Evolutionary conservation across 2,329 filamentous ascomycete genomes (phyloP).

Genomic region (Monosporascus ibericus): DNA sequence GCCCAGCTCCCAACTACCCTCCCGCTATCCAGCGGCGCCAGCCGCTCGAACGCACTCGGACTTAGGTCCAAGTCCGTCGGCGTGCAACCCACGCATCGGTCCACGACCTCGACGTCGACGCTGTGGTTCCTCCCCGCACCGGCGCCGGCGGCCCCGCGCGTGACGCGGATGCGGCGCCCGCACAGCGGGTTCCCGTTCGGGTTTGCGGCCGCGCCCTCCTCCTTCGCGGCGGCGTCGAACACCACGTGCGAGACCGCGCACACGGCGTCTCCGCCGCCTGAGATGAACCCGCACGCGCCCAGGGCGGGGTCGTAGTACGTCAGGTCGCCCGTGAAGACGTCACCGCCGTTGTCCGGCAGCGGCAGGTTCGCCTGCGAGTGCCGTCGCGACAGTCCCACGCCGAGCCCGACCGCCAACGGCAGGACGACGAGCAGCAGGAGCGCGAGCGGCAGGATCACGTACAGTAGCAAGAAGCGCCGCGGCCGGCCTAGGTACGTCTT

Average conservation of each 20-base stretch:
- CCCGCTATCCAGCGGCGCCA: slow-evolving; percentile 37
- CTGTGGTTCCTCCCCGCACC: slow-evolving; percentile 33
- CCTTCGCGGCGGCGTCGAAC: slow-evolving; percentile 50
- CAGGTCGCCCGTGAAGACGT: slow-evolving; percentile 53
- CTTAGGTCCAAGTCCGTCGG: slow-evolving; percentile 44
- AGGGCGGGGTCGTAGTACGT: slow-evolving; percentile 63
- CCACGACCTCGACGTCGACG: slow-evolving; percentile 58
- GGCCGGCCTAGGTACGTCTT: slow-evolving; percentile 18
- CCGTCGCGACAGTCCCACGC: slow-evolving; percentile 17
- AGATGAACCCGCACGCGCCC: slow-evolving; percentile 62
- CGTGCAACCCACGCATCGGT: slow-evolving; percentile 52
- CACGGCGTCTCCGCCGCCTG: slow-evolving; percentile 49
- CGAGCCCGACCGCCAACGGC: slow-evolving; percentile 20
- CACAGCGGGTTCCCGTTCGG: slow-evolving; percentile 64
- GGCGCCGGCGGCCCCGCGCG: slow-evolving; percentile 34
- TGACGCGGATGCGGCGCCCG: slow-evolving; percentile 58
- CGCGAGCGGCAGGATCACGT: slow-evolving; percentile 13
- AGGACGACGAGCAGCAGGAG: slow-evolving; percentile 16
- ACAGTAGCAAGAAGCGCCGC: slow-evolving; percentile 18
- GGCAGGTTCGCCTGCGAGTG: slow-evolving; percentile 9
- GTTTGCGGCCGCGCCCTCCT: slow-evolving; percentile 36
- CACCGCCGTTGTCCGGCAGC: slow-evolving; percentile 10
- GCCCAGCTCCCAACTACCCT: slow-evolving; percentile 32
- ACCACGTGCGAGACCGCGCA: slow-evolving; percentile 61
- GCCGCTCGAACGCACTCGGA: slow-evolving; percentile 36